Evolutionary conservation across 768 basidiomycete genomes (phyloP).

Genomic region (Leucosporidium yakuticum): DNA sequence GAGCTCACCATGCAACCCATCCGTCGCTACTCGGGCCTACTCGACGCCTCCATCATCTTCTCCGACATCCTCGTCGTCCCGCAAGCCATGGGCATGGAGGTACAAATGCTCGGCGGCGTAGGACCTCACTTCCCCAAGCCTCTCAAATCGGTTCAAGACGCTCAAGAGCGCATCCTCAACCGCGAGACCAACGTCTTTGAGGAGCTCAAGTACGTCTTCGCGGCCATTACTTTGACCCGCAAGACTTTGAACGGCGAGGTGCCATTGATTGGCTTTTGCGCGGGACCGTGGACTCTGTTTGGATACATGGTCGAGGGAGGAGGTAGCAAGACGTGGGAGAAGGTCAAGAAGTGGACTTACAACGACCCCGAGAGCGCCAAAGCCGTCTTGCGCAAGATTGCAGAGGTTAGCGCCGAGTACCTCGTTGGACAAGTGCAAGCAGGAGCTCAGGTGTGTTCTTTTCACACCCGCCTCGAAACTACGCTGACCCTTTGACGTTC

Average conservation of each 20-base stretch:
- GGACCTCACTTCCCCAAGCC: slow-evolving; percentile 80
- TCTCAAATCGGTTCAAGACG: slow-evolving; percentile 68
- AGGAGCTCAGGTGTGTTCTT: slow-evolving; percentile 75
- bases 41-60: slow-evolving; percentile 98
- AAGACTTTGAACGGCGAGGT: slow-evolving; percentile 75
- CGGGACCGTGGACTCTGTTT: slow-evolving; percentile 97
- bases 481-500: not conserved
- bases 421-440: slow-evolving; percentile 88
- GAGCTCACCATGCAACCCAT: slow-evolving; percentile 92
- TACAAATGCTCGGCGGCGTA: slow-evolving; percentile 76
- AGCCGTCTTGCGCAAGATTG: slow-evolving; percentile 66
- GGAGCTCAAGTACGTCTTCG: slow-evolving; percentile 83
- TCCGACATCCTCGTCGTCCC: slow-evolving; percentile 96
- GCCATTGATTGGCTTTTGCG: slow-evolving; percentile 93
- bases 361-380: slow-evolving; percentile 79
- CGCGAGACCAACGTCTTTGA: slow-evolving; percentile 61
- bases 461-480: not conserved
- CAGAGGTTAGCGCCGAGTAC: slow-evolving; percentile 82
- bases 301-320: slow-evolving; percentile 98
- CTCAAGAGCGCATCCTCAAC: slow-evolving; percentile 68
- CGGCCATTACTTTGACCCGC: slow-evolving; percentile 81
- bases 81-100: slow-evolving; percentile 92
- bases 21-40: slow-evolving; percentile 69
- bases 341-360: slow-evolving; percentile 91
- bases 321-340: slow-evolving; percentile 79